Evolutionary conservation across 1,284 basidiomycete genomes (phyloP), one percentile per base, ranked within the genome.

Genomic region (Cerioporus squamosus): DNA sequence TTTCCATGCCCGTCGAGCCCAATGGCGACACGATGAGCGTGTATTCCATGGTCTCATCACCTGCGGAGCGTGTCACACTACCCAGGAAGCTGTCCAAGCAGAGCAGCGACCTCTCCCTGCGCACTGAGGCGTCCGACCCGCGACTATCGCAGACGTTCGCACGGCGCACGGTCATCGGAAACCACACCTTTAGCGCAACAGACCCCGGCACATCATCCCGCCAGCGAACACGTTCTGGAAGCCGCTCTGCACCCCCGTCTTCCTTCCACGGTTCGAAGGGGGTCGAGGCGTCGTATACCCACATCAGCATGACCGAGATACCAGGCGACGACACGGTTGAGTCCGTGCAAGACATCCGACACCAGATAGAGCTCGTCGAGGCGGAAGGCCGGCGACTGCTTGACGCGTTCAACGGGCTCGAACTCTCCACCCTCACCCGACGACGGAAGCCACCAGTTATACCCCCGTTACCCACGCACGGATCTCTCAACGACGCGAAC

Each of bases 351-450:
- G 81, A 88, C 50, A 85, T 92, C 57, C 82, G 81, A 44, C 75
- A 80, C 49, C 87, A 90, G 65, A 88, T 92, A 53, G 75, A 81
- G 59, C 73, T 77, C 5, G 81, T 90, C 44, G 89, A 91, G 70
- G 83, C 84, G 31, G 89, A 91, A 69, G 84, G 82, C 15, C 79
- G 79, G 60, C 77, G 87, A 51, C 70, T 91, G 43, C 80, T 90
- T 70, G 88, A 91, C 67, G 88, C 88, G 5, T 91, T 91, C 70
- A 88, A 85, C 65, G 89, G 88, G 15, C 75, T 91, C 42, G 89
- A 91, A 70, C 76, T 91, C 53, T 88, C 81, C 43, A 81, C 86
- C 15, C 72, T 90, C 52, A 85, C 87, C 5, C 71, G 75, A 48
- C 81, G 81, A 56, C 71, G 79, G 48, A 74, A 70, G 48, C 75